Percentiles rank a stretch among this genome's conserved stretches.
These are phyloP conservation scores for Tetracladium setigerum DNA, from an alignment of 495 filamentous ascomycete species.

Conservation along the genomic window DNA sequence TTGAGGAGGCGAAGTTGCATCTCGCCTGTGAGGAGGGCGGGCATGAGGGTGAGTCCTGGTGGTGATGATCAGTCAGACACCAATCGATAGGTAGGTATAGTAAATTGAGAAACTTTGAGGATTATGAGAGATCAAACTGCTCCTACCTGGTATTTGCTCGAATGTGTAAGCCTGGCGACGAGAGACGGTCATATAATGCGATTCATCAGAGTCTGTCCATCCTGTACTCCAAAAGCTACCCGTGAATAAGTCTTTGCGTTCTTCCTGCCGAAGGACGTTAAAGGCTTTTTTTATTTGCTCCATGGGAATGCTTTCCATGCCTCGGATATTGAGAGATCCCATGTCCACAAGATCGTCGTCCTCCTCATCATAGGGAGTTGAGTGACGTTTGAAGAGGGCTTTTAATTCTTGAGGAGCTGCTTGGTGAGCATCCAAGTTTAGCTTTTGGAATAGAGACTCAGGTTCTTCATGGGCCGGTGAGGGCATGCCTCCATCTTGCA, in stretches of 20 bases:
- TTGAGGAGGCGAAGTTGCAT: constrained; percentile 62
- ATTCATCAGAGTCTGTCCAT: too few relatives aligned
- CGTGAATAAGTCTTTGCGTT: too few relatives aligned
- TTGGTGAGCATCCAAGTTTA: constrained; percentile 55
- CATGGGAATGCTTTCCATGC: too few relatives aligned
- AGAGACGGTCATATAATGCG: too few relatives aligned
- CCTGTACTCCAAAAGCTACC: too few relatives aligned
- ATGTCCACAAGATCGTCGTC: too few relatives aligned
- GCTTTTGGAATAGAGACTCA: not conserved
- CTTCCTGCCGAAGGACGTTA: too few relatives aligned
- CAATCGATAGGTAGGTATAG: not conserved
- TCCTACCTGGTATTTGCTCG: constrained; percentile 7
- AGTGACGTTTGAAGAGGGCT: constrained; percentile 47
- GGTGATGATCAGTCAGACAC: not conserved
- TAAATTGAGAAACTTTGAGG: not conserved
- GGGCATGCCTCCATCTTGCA: not conserved
- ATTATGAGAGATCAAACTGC: not conserved
- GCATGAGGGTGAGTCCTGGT: constrained; percentile 66
- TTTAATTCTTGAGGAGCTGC: constrained; percentile 59
- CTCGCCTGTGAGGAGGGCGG: constrained; percentile 57
- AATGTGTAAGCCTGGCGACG: not conserved
- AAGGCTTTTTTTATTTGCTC: too few relatives aligned
- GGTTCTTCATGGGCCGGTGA: constrained; percentile 25
- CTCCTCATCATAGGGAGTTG: too few relatives aligned
- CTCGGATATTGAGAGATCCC: too few relatives aligned